A percentile compares a stretch with the other conserved stretches of the same genome.
Evolutionary conservation across 768 basidiomycete genomes (phyloP).

Genomic region (Filobasidium wieringae): DNA sequence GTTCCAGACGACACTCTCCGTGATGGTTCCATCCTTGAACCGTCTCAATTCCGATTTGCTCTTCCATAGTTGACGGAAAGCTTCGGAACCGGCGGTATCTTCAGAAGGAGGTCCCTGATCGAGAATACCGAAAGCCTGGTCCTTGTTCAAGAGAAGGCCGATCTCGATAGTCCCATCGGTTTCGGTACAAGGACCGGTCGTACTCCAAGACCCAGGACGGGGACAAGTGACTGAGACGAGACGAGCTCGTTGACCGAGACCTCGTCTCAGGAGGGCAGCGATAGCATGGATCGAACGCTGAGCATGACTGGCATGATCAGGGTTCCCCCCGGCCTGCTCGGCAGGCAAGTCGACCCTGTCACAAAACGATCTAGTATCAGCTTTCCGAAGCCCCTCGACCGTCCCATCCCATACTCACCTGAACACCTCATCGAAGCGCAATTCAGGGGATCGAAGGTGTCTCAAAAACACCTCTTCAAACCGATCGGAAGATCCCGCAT

Average conservation of each 20-base stretch:
- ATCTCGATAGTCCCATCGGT: constrained; percentile 45
- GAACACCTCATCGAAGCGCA: constrained; percentile 54
- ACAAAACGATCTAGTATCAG: neutral
- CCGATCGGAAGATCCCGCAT: constrained; percentile 44
- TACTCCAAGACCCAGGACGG: constrained; percentile 5
- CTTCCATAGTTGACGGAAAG: constrained; percentile 82
- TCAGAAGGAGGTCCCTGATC: constrained; percentile 75
- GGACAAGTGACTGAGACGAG: constrained; percentile 50
- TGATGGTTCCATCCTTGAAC: constrained; percentile 89
- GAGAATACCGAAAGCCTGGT: constrained; percentile 68
- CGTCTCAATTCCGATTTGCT: constrained; percentile 78
- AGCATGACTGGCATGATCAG: neutral
- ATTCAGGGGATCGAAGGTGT: constrained; percentile 53
- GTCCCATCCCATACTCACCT: constrained; percentile 16
- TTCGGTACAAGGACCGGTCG: constrained; percentile 39
- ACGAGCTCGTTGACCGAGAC: constrained; percentile 60
- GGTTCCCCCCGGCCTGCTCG: neutral
- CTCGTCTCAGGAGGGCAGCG: constrained; percentile 44
- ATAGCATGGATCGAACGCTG: constrained; percentile 12
- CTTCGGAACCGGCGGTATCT: constrained; percentile 41
- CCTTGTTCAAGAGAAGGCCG: constrained; percentile 62
- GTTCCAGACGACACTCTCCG: constrained; percentile 95
- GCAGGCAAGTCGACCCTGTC: neutral
- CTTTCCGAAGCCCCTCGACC: neutral
- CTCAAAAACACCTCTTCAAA: constrained; percentile 63